Percentiles rank a stretch among this genome's conserved stretches.
Conservation (phyloP, 1,284 basidiomycete species). For the Leccinum olivaceoglutinosum region DNA sequence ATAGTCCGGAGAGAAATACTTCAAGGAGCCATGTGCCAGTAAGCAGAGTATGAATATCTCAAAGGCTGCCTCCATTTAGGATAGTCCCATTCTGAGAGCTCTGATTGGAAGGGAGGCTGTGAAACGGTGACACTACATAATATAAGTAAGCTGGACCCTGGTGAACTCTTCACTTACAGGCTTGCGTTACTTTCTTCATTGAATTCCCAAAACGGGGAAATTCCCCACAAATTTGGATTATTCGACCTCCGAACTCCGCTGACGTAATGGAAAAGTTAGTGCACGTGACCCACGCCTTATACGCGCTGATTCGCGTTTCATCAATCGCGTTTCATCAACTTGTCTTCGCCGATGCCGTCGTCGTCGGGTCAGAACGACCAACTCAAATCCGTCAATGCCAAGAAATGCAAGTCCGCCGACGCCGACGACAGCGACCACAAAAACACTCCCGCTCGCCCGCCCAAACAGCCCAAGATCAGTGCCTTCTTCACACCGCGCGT, state of each 20-base stretch:
- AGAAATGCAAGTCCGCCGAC: slow-evolving; percentile 38
- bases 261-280: slow-evolving; percentile 14
- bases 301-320: not conserved
- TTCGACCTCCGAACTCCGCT: not conserved
- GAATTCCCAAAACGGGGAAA: too few species aligned
- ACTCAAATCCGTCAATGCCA: slow-evolving; percentile 16
- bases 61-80: too few species aligned
- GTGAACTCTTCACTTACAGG: too few species aligned
- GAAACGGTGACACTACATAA: too few species aligned
- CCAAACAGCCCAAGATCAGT: slow-evolving; percentile 39
- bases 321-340: not conserved
- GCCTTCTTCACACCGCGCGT: slow-evolving; percentile 42
- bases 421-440: slow-evolving; percentile 24
- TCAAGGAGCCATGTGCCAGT: too few species aligned
- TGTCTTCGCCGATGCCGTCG: slow-evolving; percentile 10
- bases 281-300: slow-evolving; percentile 19
- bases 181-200: too few species aligned
- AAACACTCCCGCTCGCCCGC: slow-evolving; percentile 5
- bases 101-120: too few species aligned
- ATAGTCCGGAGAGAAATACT: not conserved
- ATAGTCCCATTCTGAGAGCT: too few species aligned
- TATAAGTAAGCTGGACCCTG: too few species aligned
- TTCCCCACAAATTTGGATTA: too few species aligned
- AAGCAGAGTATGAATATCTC: too few species aligned
- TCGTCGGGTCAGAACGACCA: slow-evolving; percentile 9